Evolutionary conservation across 192 early-diverging fungal genomes (phyloP), one percentile per base, ranked within the genome.

Genomic region (Thoreauomyces humboldtii): DNA sequence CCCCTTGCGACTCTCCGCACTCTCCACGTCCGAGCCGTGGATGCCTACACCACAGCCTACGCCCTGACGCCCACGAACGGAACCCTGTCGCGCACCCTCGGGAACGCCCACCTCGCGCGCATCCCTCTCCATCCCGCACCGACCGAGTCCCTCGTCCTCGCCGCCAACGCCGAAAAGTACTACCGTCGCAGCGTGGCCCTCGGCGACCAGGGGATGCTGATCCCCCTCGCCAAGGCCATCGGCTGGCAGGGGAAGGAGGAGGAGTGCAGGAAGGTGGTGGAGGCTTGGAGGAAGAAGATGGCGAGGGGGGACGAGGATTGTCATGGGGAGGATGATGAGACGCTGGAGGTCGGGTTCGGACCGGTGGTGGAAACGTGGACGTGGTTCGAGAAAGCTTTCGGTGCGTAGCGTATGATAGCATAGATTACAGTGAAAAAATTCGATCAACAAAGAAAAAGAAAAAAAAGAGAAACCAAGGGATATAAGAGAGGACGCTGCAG

Each of bases 81-180:
- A 6, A 32, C 33, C 22, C 31, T 73, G 0, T 21, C 35, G 4
- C 19, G 15, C 14, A 67, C 54, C 9, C 46, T 70, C 15, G 76
- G 59, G n/a, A 69, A 77, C 60, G 47, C 65, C 0, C 47, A 71
- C n/a, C 68, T 70, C 11, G 43, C 57, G 7, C 76, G 71, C 0
- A 67, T 72, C 5, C 45, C 64, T 1, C 58, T 73, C 7, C 65
- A 76, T 42, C 42, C 69, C 0, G 29, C 59, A 7, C 41, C 48
- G 14, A 19, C 19, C 19, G 33, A 27, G 7, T 36, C 4, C 0
- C 9, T 19, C 5, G 28, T 31, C 21, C 21, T 69, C 1, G 67
- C 67, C 7, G 5, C 21, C 7, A 61, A 48, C 19, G 58, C 67
- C 2, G 67, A 54, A 50, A 32, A 36, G 38, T 51, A 62, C 59